These are phyloP conservation scores for Apiotrichum sp. DNA, from an alignment of 1,284 basidiomycete species.

Conservation along the genomic window DNA sequence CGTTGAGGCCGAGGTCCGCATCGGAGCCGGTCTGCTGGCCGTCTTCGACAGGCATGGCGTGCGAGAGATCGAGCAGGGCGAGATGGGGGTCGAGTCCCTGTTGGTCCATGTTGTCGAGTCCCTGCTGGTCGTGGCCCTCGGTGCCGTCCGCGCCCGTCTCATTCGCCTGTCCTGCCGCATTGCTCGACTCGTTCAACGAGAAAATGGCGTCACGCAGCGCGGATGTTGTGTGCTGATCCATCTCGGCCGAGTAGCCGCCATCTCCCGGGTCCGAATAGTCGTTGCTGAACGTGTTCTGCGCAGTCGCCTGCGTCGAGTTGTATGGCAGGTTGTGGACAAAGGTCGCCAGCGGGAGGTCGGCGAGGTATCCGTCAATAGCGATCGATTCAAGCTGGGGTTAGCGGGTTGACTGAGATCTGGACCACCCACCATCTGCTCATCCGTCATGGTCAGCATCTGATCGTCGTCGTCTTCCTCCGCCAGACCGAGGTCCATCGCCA, in stretches of 20 bases:
- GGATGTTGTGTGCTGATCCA: slow-evolving; percentile 46
- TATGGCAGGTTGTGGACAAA: slow-evolving; percentile 44
- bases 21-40: slow-evolving; percentile 19
- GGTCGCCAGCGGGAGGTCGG: slow-evolving; percentile 40
- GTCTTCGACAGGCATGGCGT: slow-evolving; percentile 30
- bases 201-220: slow-evolving; percentile 46
- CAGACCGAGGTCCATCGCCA: slow-evolving; percentile 43
- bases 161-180: slow-evolving; percentile 18
- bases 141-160: slow-evolving; percentile 19
- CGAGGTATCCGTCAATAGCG: slow-evolving; percentile 45
- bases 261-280: slow-evolving; percentile 29
- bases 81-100: slow-evolving; percentile 36
- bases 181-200: slow-evolving; percentile 40
- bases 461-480: slow-evolving; percentile 40
- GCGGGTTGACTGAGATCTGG: background rate
- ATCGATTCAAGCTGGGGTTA: slow-evolving; percentile 38
- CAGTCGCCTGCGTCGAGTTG: slow-evolving; percentile 16
- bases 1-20: slow-evolving; percentile 22
- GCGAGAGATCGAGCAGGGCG: slow-evolving; percentile 39
- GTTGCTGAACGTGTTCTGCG: slow-evolving; percentile 20
- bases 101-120: slow-evolving; percentile 18
- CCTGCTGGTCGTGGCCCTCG: slow-evolving; percentile 24
- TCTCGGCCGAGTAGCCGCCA: slow-evolving; percentile 34
- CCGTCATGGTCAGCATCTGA: slow-evolving; percentile 36
- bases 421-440: slow-evolving; percentile 43